Evolutionary conservation across 495 filamentous ascomycete genomes (phyloP).

Genomic region (Penicillium coprophilum): DNA sequence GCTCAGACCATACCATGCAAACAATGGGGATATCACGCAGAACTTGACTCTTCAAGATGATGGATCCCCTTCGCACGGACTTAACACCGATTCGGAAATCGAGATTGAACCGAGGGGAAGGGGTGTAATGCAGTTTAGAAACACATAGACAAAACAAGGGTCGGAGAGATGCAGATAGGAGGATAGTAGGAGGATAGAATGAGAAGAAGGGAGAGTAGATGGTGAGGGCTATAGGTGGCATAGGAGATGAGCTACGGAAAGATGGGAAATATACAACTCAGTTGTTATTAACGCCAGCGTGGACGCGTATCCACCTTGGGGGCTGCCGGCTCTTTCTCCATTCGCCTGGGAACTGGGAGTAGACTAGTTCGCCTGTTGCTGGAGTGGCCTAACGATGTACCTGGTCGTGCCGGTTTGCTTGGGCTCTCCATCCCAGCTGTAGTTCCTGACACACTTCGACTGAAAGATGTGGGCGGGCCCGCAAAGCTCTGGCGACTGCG

Average conservation of each 20-base stretch:
- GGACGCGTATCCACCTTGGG: constrained; percentile 38
- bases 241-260: background rate
- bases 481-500: constrained; percentile 48
- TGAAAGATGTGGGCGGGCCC: constrained; percentile 31
- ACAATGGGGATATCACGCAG: constrained; percentile 37
- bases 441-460: constrained; percentile 38
- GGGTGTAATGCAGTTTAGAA: constrained; percentile 16
- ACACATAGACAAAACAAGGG: constrained; percentile 7
- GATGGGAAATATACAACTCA: background rate
- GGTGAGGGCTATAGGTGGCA: constrained; percentile 8
- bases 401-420: constrained; percentile 40
- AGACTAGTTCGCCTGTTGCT: constrained; percentile 50
- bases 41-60: constrained; percentile 26
- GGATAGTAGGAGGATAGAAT: constrained; percentile 10
- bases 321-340: constrained; percentile 28
- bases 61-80: background rate
- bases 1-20: constrained; percentile 34
- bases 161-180: constrained; percentile 2
- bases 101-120: constrained; percentile 16
- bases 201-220: background rate
- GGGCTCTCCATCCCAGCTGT: constrained; percentile 30
- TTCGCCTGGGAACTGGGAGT: constrained; percentile 43
- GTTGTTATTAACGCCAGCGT: constrained; percentile 30
- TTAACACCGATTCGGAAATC: constrained; percentile 2
- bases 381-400: constrained; percentile 47